phyloP scores from a whole-genome alignment of 139 green algal species.

The Chlamydomonas schloesseri region DNA sequence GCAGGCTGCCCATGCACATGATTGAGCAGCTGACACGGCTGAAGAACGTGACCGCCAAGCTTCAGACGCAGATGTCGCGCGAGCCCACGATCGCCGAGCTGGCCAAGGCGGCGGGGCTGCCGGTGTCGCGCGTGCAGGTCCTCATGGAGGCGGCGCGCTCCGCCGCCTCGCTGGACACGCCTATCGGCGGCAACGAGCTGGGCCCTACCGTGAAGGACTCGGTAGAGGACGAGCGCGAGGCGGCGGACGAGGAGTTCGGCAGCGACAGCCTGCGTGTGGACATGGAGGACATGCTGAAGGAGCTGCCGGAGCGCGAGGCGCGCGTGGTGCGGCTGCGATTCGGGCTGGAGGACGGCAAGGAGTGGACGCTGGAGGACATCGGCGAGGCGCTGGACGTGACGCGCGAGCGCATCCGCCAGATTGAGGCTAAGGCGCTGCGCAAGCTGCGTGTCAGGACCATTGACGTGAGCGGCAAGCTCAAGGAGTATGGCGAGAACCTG shows the following conservation, averaged over 20 bases:
- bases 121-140: neutral
- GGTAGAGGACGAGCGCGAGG: constrained; percentile 42
- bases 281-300: constrained; percentile 81
- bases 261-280: constrained; percentile 69
- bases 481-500: constrained; percentile 25
- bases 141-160: neutral
- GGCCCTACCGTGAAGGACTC: constrained; percentile 48
- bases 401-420: constrained; percentile 98
- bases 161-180: constrained; percentile 42
- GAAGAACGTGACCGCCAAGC: constrained; percentile 40
- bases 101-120: constrained; percentile 65
- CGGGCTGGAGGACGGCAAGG: constrained; percentile 82
- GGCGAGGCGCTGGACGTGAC: constrained; percentile 83
- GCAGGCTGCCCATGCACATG: constrained; percentile 86
- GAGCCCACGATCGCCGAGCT: constrained; percentile 70
- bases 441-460: constrained; percentile 72
- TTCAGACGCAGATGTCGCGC: constrained; percentile 53
- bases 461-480: constrained; percentile 12
- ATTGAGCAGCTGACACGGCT: constrained; percentile 75
- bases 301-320: constrained; percentile 83
- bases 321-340: constrained; percentile 92
- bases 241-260: constrained; percentile 46
- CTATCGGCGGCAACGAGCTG: constrained; percentile 27
- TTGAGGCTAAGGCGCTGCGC: constrained; percentile 93
- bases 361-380: constrained; percentile 93